Evolutionary conservation across 1,139 yeast genomes (phyloP), one percentile per base, ranked within the genome.

Genomic region (Diutina ranongensis): DNA sequence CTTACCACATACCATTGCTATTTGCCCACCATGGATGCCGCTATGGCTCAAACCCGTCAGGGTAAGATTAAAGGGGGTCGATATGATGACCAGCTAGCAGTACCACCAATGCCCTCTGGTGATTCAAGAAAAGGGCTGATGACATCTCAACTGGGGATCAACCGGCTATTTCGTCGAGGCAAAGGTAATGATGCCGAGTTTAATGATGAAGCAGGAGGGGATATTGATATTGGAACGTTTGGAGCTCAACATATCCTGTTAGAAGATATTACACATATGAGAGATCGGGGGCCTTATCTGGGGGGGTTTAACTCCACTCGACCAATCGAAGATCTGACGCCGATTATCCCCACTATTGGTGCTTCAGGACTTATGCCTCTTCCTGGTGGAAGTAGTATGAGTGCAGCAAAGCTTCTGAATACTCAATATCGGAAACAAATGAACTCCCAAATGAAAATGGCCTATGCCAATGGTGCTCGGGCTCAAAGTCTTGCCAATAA

Each of bases 371-470:
- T 34, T 19, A 34, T 21, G 4, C 36, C 36, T 15, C 20, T 34
- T 12, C 46, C 49, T 9, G 44, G 51, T 13, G 53, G 55, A 3
- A 22, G 12, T 21, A 7, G 8, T 15, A 16, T 22, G 4, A 55
- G 52, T 15, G 55, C 56, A 31, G 52, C 55, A 12, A 56, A 61
- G 35, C 57, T 59, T 36, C 70, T 64, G 51, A 80, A 76, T 53
- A 65, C 76, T 9, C 80, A 79, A 50, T 83, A 83, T 56, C 66
- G 94, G 51, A 83, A 81, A 54, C 81, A 74, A 52, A 71, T 79
- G 73, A 79, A 80, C 47, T 78, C 76, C 12, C 82, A 78, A 58
- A 81, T 79, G 65, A 83, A 83, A 56, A 58, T 71, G 59, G 76
- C 75, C 18, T 57, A 71, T 54, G 71, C 69, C 16, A 61, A 64